These are phyloP conservation scores for Zygnema cylindricum DNA, from an alignment of 139 green algal species.

Conservation along the genomic window DNA sequence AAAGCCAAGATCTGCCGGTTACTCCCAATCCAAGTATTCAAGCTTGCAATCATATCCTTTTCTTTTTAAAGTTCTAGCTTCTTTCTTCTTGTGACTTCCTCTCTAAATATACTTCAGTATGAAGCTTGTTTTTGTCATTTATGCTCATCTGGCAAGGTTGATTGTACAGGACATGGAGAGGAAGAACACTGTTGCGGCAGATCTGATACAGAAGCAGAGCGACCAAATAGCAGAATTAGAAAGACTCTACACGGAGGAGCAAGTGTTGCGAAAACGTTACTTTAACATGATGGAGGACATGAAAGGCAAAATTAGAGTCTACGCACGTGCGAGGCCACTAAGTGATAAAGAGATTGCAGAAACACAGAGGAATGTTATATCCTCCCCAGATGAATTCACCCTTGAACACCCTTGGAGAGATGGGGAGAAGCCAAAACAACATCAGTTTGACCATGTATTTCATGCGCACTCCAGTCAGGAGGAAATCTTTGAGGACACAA, in stretches of 20 bases:
- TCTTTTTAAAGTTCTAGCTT: no score
- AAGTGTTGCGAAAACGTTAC: constrained; percentile 76
- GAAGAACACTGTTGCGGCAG: constrained; percentile 78
- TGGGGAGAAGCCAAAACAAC: constrained; percentile 81
- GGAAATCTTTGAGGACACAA: constrained; percentile 93
- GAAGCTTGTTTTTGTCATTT: no score
- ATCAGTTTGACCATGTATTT: constrained; percentile 90
- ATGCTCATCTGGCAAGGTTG: no score
- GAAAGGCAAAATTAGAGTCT: constrained; percentile 98
- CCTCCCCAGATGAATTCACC: constrained; percentile 73
- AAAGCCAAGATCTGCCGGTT: no score
- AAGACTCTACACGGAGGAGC: constrained; percentile 88
- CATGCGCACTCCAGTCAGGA: constrained; percentile 73
- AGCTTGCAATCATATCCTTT: no score
- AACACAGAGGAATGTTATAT: constrained; percentile 71
- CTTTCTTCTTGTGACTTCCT: no score
- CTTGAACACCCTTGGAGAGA: constrained; percentile 89
- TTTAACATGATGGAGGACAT: constrained; percentile 93
- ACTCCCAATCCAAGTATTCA: no score
- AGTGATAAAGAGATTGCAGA: constrained; percentile 79
- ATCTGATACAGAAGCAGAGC: constrained; percentile 83
- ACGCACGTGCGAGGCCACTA: constrained; percentile 85
- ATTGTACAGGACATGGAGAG: constrained; percentile 86
- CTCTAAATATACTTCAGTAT: no score
- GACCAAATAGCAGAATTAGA: constrained; percentile 93